Evolutionary conservation across 2,329 filamentous ascomycete species (phyloP), one percentile per base, ranked within the genome.

Genomic region (Nannizzia gypsea): DNA sequence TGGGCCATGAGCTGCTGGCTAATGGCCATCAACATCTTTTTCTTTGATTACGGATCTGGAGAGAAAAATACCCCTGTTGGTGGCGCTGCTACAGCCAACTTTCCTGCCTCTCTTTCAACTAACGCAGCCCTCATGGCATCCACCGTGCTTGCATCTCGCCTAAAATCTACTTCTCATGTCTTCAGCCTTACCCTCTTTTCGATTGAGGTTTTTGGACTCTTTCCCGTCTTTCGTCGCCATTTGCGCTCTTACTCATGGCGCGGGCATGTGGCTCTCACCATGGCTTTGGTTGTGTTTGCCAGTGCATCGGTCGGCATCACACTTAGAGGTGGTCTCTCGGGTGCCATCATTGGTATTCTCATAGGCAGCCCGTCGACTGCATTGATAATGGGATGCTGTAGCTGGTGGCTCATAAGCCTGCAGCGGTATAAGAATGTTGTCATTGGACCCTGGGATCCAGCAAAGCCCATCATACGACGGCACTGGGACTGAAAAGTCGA

Each of bases 361-460:
- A 77, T 95, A 4, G 89, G 89, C 3, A 82, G 84, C n/a, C 68
- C 92, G 8, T 78, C 90, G 22, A 86, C 88, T 0, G 83, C 85
- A 3, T 72, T 96, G 59, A 85, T 85, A 1, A 95, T 96, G 84
- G 93, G 92, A 1, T 87, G 90, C 11, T 96, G 91, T 72, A 95
- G 90, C 70, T 97, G 91, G 92, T 97, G 93, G 91, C 76, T 99
- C 64, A 97, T 99, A 69, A 89, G 90, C 6, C 74, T 99, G 72
- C 93, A 99, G 75, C 92, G 95, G 76, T 99, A 97, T 75, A 99
- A 99, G 79, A 97, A 97, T 72, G 93, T 97, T 75, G 96, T 99
- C 66, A 89, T 91, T 69, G 93, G 93, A 48, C 93, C 93, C 1
- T 99, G 93, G 93, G 93, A 99, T 76, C 91, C 92, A 20, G 93